Evolutionary conservation across 306 rosid genomes (phyloP).

Genomic region (Glycine tomentella): DNA sequence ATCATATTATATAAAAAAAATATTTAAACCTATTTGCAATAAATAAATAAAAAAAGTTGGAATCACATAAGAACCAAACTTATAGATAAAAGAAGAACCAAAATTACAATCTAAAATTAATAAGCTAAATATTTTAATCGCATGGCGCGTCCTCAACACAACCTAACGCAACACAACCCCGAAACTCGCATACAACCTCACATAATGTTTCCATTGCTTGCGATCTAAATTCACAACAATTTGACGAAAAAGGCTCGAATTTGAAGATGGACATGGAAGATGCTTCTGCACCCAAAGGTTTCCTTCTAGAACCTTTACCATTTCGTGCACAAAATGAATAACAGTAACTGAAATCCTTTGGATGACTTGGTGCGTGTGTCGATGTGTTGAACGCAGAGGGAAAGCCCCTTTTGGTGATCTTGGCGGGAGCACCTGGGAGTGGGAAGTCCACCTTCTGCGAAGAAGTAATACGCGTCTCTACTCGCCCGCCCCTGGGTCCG

Average conservation of each 20-base stretch:
- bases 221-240: not conserved
- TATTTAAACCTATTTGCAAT: too few species aligned
- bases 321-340: slow-evolving; percentile 15
- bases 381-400: slow-evolving; percentile 45
- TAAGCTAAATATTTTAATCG: too few species aligned
- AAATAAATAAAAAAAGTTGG: too few species aligned
- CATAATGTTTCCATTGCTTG: not conserved
- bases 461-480: slow-evolving; percentile 66
- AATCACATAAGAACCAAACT: too few species aligned
- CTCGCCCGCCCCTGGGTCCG: slow-evolving; percentile 83
- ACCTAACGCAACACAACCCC: not conserved
- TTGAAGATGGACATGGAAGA: slow-evolving; percentile 59
- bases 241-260: not conserved
- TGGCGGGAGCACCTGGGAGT: slow-evolving; percentile 94
- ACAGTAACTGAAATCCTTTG: slow-evolving; percentile 29
- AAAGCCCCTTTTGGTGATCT: slow-evolving; percentile 63
- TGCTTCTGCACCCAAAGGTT: slow-evolving; percentile 59
- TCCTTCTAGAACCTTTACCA: slow-evolving; percentile 7
- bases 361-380: not conserved
- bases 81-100: too few species aligned
- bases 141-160: slow-evolving; percentile 52
- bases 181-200: not conserved
- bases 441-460: slow-evolving; percentile 95
- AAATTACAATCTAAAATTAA: too few species aligned
- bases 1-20: too few species aligned